Evolutionary conservation across 441 rosid species (phyloP).

Genomic region (Kokia cookei): DNA sequence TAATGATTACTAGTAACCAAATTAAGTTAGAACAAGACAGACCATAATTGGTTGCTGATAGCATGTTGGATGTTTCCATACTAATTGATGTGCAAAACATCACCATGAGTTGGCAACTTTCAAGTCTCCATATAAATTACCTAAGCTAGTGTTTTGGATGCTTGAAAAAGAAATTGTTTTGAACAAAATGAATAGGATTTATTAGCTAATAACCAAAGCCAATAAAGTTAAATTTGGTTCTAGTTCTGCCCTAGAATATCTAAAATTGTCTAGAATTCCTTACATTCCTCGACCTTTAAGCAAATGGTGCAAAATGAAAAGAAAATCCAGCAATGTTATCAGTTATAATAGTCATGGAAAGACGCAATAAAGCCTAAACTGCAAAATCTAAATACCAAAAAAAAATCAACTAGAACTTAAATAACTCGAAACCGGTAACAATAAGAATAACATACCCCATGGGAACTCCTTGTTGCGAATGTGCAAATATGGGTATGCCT

Average conservation of each 20-base stretch:
- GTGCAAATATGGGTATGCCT: slow-evolving; percentile 70
- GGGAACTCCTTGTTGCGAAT: slow-evolving; percentile 97
- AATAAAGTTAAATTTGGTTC: neutral
- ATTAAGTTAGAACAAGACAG: neutral
- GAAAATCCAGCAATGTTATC: neutral
- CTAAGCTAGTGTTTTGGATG: neutral
- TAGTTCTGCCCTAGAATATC: neutral
- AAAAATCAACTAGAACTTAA: neutral
- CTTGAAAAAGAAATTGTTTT: neutral
- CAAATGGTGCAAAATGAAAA: neutral
- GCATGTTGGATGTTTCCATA: neutral
- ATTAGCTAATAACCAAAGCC: neutral
- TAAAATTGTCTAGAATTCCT: neutral
- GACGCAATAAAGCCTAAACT: neutral
- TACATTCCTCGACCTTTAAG: neutral
- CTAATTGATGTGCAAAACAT: neutral
- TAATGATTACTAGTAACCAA: neutral
- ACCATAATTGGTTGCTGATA: neutral
- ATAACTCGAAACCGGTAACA: neutral
- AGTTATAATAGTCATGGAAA: neutral
- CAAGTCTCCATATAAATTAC: neutral
- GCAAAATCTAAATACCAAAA: neutral
- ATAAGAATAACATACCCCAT: slow-evolving; percentile 60
- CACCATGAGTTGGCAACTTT: neutral
- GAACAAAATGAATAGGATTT: neutral